A percentile compares a stretch with the other conserved stretches of the same genome.
Conservation (phyloP, 148 eudicot species). For the Mesembryanthemum crystallinum region DNA sequence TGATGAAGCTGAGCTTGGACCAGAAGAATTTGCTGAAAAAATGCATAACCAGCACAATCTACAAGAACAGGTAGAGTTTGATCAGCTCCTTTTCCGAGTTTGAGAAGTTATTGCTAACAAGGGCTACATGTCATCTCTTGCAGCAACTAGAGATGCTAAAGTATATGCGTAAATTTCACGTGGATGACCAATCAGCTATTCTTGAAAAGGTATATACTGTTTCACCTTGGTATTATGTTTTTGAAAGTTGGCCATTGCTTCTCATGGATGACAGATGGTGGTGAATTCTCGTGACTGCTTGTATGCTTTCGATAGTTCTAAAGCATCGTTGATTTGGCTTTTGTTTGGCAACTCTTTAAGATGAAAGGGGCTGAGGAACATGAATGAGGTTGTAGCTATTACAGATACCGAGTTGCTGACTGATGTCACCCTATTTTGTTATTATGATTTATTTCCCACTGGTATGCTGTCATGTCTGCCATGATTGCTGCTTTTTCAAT, state of each 20-base stretch:
- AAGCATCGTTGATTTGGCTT: too few species aligned
- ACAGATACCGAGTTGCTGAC: neutral
- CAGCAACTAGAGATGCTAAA: conserved; percentile 93
- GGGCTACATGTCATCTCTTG: conserved; percentile 14
- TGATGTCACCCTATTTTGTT: neutral
- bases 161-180: conserved; percentile 66
- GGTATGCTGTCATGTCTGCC: neutral
- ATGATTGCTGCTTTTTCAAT: neutral
- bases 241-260: neutral
- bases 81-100: neutral
- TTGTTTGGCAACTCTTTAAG: too few species aligned
- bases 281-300: too few species aligned
- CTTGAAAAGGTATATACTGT: conserved; percentile 58
- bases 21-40: conserved; percentile 67
- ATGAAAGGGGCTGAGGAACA: too few species aligned
- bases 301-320: too few species aligned
- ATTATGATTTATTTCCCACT: neutral
- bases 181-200: conserved; percentile 75
- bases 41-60: conserved; percentile 53
- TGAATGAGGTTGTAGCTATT: too few species aligned
- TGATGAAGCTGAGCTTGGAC: conserved; percentile 96
- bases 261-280: neutral
- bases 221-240: neutral
- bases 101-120: conserved; percentile 9
- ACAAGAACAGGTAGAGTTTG: conserved; percentile 54